Conservation (phyloP, 2,329 filamentous ascomycete genomes). For the Fusarium azukiicola region DNA sequence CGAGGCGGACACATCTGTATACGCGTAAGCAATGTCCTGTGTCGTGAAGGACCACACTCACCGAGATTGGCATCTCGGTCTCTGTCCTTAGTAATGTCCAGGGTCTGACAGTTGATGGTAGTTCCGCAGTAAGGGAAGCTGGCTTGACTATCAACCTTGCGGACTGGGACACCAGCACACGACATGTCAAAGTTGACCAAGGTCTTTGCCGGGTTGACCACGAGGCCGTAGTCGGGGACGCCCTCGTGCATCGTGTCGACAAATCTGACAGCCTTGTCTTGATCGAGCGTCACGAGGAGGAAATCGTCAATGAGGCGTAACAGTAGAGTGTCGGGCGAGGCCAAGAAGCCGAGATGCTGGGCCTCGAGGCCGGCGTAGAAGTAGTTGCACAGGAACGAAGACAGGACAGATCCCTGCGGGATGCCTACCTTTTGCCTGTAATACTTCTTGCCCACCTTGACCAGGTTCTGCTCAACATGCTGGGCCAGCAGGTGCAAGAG, state of each 20-base stretch:
- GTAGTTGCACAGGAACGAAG: conserved; percentile 94
- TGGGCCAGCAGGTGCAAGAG: conserved; percentile 86
- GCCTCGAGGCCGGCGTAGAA: conserved; percentile 95
- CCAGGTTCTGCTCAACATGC: conserved; percentile 91
- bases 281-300: conserved; percentile 89
- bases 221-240: conserved; percentile 89
- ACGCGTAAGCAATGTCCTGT: conserved; percentile 12
- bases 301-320: conserved; percentile 96
- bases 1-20: conserved; percentile 78
- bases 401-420: conserved; percentile 95
- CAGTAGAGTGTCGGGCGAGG: conserved; percentile 79
- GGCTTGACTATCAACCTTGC: conserved; percentile 64
- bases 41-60: conserved; percentile 61
- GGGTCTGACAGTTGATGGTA: conserved; percentile 85
- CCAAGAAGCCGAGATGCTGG: conserved; percentile 84
- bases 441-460: conserved; percentile 93
- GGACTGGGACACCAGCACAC: conserved; percentile 75
- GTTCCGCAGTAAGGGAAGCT: conserved; percentile 95
- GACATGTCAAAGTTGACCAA: conserved; percentile 89
- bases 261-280: conserved; percentile 84
- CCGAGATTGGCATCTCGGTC: conserved; percentile 72
- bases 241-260: conserved; percentile 90
- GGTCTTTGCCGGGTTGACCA: conserved; percentile 88
- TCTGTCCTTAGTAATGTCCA: conserved; percentile 87
- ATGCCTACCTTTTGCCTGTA: conserved; percentile 95